Evolutionary conservation across 2,329 filamentous ascomycete genomes (phyloP).

Genomic region (Teratosphaeriaceae sp.): DNA sequence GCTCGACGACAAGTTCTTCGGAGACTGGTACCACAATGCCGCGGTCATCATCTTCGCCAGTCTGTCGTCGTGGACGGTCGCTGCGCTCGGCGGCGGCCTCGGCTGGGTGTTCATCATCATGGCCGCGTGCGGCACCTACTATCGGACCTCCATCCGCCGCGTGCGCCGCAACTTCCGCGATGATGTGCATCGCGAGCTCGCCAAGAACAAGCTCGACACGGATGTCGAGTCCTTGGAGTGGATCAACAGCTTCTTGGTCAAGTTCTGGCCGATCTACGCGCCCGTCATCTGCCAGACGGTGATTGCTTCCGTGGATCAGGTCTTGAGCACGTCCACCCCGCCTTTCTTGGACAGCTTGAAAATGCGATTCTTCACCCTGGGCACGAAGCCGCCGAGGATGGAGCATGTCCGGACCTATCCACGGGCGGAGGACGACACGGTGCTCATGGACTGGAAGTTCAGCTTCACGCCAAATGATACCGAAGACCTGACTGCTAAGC

Average conservation of each 20-base stretch:
- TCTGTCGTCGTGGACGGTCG: conserved; percentile 81
- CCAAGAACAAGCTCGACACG: conserved; percentile 77
- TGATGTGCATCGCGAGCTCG: conserved; percentile 83
- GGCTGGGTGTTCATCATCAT: conserved; percentile 93
- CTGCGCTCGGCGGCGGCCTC: conserved; percentile 81
- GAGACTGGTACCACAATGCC: conserved; percentile 98
- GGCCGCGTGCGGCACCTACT: conserved; percentile 89
- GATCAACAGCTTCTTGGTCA: conserved; percentile 98
- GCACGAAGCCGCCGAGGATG: conserved; percentile 89
- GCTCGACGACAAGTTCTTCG: conserved; percentile 84
- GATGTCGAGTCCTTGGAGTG: conserved; percentile 92
- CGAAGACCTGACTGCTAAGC: conserved; percentile 80
- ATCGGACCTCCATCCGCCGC: conserved; percentile 87
- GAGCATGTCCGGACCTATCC: conserved; percentile 99
- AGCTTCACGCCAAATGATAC: conserved; percentile 97
- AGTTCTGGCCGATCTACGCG: conserved; percentile 99
- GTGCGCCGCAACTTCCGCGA: conserved; percentile 94
- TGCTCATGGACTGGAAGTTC: conserved; percentile 99
- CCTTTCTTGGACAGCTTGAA: conserved; percentile 89
- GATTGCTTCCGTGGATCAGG: conserved; percentile 90
- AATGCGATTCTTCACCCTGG: conserved; percentile 87
- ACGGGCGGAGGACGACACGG: conserved; percentile 87
- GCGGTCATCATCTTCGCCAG: conserved; percentile 92
- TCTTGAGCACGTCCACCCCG: conserved; percentile 85
- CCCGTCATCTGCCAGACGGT: conserved; percentile 89